A percentile compares a stretch with the other conserved stretches of the same genome.
These are phyloP conservation scores for Diplotaxis tenuifolia DNA, from an alignment of 345 rosid species.

Conservation along the genomic window DNA sequence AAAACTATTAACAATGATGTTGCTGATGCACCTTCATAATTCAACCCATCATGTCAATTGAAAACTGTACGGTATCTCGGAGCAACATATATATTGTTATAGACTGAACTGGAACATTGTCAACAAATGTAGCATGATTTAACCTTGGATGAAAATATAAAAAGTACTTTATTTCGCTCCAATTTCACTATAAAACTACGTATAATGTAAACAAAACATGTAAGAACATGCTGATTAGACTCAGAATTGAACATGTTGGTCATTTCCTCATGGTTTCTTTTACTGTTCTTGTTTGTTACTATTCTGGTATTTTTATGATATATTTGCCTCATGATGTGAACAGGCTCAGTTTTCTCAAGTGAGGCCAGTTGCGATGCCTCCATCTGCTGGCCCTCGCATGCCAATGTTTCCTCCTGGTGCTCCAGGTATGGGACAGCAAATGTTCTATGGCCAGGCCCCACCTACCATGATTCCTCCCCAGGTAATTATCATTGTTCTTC, in stretches of 20 bases:
- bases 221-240: not conserved
- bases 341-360: constrained; percentile 94
- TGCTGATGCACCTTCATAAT: no score
- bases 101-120: not conserved
- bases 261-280: not conserved
- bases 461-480: constrained; percentile 84
- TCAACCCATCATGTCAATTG: not conserved
- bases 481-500: constrained; percentile 40
- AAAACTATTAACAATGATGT: no score
- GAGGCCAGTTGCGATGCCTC: constrained; percentile 71
- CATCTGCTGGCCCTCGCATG: constrained; percentile 79
- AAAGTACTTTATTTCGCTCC: no score
- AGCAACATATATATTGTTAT: not conserved
- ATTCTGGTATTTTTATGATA: not conserved
- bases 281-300: not conserved
- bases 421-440: constrained; percentile 79
- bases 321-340: constrained; percentile 11
- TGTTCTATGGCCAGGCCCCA: constrained; percentile 87
- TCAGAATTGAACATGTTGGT: not conserved
- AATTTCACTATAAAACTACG: not conserved
- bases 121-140: not conserved
- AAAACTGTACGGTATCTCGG: not conserved
- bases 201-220: constrained; percentile 30
- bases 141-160: no score
- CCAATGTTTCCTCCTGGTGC: constrained; percentile 82